These are phyloP conservation scores for Russula ochroleuca DNA, from an alignment of 768 basidiomycete species.

Conservation along the genomic window DNA sequence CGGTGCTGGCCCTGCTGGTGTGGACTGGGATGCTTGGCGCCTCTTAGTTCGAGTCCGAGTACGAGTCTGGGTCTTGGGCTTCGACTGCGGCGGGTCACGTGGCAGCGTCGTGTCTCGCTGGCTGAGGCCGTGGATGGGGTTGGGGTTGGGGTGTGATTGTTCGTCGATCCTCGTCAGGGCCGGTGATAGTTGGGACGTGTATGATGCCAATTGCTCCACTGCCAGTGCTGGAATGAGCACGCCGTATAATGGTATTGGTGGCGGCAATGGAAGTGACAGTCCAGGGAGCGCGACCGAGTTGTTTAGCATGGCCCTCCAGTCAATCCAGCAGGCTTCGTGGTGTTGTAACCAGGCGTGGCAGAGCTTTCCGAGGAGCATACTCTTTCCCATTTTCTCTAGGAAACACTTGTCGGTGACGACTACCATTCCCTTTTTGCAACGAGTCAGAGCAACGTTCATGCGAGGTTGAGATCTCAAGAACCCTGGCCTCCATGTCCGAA, in stretches of 20 bases:
- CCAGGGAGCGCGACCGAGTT: constrained; percentile 1
- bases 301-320: constrained; percentile 18
- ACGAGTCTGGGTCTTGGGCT: background rate
- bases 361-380: constrained; percentile 44
- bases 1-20: no score
- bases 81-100: background rate
- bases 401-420: constrained; percentile 46
- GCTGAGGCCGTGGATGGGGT: no score
- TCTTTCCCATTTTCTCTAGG: constrained; percentile 32
- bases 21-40: no score
- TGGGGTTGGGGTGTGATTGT: no score
- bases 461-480: constrained; percentile 45
- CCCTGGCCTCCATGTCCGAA: constrained; percentile 43
- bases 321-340: constrained; percentile 36
- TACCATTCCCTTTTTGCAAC: constrained; percentile 46
- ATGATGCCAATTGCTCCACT: no score
- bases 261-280: background rate
- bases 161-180: no score
- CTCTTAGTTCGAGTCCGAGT: no score
- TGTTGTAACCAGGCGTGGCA: constrained; percentile 31
- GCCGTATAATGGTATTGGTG: background rate
- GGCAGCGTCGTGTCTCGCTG: background rate
- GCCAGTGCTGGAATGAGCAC: background rate
- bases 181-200: no score
- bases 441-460: constrained; percentile 42